Evolutionary conservation across 768 basidiomycete genomes (phyloP).

Genomic region (Pleurotus salmoneostramineus): DNA sequence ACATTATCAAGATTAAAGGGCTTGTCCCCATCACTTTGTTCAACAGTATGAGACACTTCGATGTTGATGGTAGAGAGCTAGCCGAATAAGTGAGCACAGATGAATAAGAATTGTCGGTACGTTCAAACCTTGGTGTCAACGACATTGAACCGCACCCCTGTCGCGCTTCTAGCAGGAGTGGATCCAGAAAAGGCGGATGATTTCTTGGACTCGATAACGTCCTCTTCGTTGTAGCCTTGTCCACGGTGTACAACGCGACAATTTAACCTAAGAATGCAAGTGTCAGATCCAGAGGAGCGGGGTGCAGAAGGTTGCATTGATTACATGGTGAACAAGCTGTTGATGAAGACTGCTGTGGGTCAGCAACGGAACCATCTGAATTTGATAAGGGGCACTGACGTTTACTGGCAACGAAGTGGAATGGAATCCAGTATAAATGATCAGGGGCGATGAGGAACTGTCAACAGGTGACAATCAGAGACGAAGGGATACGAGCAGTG

Average conservation of each 20-base stretch:
- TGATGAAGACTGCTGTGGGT: slow-evolving; percentile 16
- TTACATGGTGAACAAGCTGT: slow-evolving; percentile 18
- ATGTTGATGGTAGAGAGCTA: slow-evolving; percentile 6
- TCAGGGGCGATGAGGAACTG: slow-evolving; percentile 19
- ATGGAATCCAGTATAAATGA: slow-evolving; percentile 21
- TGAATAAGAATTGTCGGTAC: not conserved
- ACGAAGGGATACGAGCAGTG: not conserved
- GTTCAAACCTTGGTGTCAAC: slow-evolving; percentile 5
- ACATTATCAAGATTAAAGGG: slow-evolving; percentile 6
- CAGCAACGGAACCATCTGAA: not conserved
- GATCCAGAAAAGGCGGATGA: not conserved
- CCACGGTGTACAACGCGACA: slow-evolving; percentile 15
- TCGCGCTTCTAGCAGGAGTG: not conserved
- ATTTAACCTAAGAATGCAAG: slow-evolving; percentile 15
- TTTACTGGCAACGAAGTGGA: slow-evolving; percentile 23
- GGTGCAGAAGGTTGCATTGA: not conserved
- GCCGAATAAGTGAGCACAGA: not conserved
- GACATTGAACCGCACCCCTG: slow-evolving; percentile 11
- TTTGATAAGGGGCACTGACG: slow-evolving; percentile 6
- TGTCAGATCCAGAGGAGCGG: not conserved
- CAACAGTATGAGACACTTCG: slow-evolving; percentile 6
- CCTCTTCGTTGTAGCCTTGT: slow-evolving; percentile 16
- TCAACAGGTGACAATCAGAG: not conserved
- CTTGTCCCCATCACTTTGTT: not conserved
- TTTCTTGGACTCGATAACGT: slow-evolving; percentile 7